Evolutionary conservation across 106 monocot genomes (phyloP), one percentile per base, ranked within the genome.

Genomic region (Acorus calamus): DNA sequence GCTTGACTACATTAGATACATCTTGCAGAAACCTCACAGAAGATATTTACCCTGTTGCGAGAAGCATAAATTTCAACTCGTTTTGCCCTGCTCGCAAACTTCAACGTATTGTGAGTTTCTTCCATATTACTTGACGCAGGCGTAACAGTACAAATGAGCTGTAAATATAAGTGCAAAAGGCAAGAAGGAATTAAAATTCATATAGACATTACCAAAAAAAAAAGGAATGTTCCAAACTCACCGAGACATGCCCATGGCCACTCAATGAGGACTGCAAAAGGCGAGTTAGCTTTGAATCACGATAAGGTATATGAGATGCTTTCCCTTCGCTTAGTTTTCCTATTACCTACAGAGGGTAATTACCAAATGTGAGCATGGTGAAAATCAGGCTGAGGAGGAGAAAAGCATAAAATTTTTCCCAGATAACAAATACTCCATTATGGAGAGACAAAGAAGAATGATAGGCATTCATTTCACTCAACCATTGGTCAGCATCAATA

Each of bases 11-110:
- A 28, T 28, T 1, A 28, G 28, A 28, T 28, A 28, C 10, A 7
- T 42, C 2, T 8, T 2, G 6, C 0, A 7, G 14, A 46, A 49
- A 50, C 14, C 9, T 46, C 2, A 12, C 3, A 8, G 47, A n/a
- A 62, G n/a, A 55, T 47, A 14, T 47, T 11, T 84, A 98, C 96
- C 91, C 77, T 71, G 65, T 99, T 99, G 45, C 92, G 88, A 70
- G 98, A 88, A 56, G 98, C 98, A 81, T 76, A 86, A 66, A 92
- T 99, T 61, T 99, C 98, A 65, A 99, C 88, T 63, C 86, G 79
- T 67, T 99, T 99, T 74, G 98, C 98, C 71, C 98, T 88, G 77
- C 85, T 99, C 52, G 98, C 98, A 72, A 99, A 99, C 78, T 99
- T 99, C 65, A 99, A 61, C 41, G 98, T 99, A 63, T 99, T 99